Base-by-base conservation (phyloP, 2,329 filamentous ascomycete species). In the Conoideocrella luteorostrata region DNA sequence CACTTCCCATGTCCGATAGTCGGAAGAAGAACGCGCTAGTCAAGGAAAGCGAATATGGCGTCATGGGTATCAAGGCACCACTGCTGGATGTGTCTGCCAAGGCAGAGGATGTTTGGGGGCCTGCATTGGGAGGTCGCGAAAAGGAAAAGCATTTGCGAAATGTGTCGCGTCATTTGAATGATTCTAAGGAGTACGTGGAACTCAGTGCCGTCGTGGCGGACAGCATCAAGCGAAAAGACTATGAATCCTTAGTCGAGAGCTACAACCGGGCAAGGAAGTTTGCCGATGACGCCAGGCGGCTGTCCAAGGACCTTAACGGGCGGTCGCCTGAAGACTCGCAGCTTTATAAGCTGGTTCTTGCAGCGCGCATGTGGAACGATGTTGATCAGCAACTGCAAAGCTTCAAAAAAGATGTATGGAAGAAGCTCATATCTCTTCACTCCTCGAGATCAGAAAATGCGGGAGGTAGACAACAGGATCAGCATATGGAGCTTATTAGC, bases 71-170 rank as follows among this genome's bases (percentile, higher is more conserved):
- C 64, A 94, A 95, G 60, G 78, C 75, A 1, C 91, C 93, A 15
- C 70, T 98, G 43, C 74, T 93, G 9, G 93, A 97, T 56, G 88
- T 94, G 10, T 88, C 88, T 1, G 86, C 89, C 48, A 96, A 96
- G 64, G 93, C 91, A 0, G 89, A 97, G 63, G 93, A 98, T 57
- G 86, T 98, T 7, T 98, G 94, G 90, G 93, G 93, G 0, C 93
- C 93, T 2, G 91, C 93, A 1, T 66, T 98, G 29, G 88, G 89
- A 39, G 93, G 93, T 4, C 81, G 88, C 22, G 90, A 97, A 55
- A 89, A 91, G 58, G 93, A 97, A 57, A 86, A 90, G 58, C 84
- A 84, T 49, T 72, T 98, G 44, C 94, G 90, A 62, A 75, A 79
- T 1, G 80, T 96, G 7, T 74, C 89, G 18, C 75, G 77, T 7